Conservation (phyloP, 768 basidiomycete species). For the Kwoniella botswanensis region DNA sequence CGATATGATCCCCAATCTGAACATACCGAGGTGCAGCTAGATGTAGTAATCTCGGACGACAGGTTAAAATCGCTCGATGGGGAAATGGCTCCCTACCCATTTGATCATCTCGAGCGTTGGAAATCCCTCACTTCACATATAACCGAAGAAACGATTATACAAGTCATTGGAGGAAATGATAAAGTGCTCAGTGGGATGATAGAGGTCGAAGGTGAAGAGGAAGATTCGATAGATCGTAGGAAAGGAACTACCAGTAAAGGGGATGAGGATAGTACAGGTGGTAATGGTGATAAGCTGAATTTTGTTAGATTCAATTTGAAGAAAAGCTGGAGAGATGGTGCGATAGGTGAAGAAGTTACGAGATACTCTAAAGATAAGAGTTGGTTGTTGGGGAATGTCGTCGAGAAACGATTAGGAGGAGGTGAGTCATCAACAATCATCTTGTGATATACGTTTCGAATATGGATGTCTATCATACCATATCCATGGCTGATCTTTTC, state of each 20-base stretch:
- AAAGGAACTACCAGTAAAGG: not conserved
- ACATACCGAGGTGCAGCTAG: slow-evolving; percentile 11
- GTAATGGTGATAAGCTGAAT: slow-evolving; percentile 33
- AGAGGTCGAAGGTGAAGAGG: slow-evolving; percentile 47
- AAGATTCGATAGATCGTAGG: slow-evolving; percentile 24
- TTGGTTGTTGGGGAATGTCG: slow-evolving; percentile 55
- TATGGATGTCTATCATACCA: not conserved
- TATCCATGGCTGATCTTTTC: not conserved
- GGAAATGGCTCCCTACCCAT: slow-evolving; percentile 59
- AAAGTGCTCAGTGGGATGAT: slow-evolving; percentile 52
- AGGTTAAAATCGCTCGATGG: slow-evolving; percentile 56
- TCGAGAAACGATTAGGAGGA: slow-evolving; percentile 38
- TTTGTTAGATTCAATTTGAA: slow-evolving; percentile 57
- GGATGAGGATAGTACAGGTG: slow-evolving; percentile 12
- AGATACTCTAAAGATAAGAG: slow-evolving; percentile 59
- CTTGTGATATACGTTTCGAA: not conserved
- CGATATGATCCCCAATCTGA: slow-evolving; percentile 1
- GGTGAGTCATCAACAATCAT: slow-evolving; percentile 45
- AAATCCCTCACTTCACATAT: slow-evolving; percentile 43
- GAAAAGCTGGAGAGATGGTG: slow-evolving; percentile 58
- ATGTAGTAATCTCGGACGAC: slow-evolving; percentile 51
- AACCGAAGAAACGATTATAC: slow-evolving; percentile 32
- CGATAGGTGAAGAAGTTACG: slow-evolving; percentile 58
- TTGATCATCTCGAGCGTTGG: slow-evolving; percentile 50
- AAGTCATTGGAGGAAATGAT: slow-evolving; percentile 51